Evolutionary conservation across 768 basidiomycete genomes (phyloP).

Genomic region (Hygrophoropsis aurantiaca): DNA sequence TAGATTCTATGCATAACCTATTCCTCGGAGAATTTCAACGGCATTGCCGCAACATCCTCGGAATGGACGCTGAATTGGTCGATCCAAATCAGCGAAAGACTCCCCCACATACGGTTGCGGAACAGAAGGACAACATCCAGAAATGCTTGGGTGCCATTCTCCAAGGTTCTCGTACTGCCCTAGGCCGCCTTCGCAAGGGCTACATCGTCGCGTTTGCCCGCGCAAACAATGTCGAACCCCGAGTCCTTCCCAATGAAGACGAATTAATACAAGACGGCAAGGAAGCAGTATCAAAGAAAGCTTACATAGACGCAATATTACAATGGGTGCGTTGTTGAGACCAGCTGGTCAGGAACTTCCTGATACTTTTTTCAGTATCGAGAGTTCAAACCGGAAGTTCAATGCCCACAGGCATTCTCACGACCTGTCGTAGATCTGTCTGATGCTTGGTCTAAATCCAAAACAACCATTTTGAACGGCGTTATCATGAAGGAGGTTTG

Average conservation of each 20-base stretch:
- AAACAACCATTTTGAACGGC: background rate
- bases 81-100: background rate
- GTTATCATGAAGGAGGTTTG: constrained; percentile 1
- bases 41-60: constrained; percentile 23
- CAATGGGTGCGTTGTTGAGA: too few species aligned
- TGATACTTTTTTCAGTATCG: too few species aligned
- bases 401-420: background rate
- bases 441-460: background rate
- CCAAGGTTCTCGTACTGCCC: background rate
- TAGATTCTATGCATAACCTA: constrained; percentile 27
- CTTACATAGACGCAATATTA: too few species aligned
- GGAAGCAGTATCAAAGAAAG: too few species aligned
- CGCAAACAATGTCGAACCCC: background rate
- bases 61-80: constrained; percentile 6
- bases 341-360: too few species aligned
- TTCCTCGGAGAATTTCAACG: constrained; percentile 27
- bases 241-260: too few species aligned
- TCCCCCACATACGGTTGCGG: background rate
- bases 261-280: too few species aligned
- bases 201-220: background rate
- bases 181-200: background rate
- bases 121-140: background rate
- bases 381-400: background rate
- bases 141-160: background rate
- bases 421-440: background rate